Base-by-base conservation (phyloP, 306 rosid genomes). In the Inga oerstediana region DNA sequence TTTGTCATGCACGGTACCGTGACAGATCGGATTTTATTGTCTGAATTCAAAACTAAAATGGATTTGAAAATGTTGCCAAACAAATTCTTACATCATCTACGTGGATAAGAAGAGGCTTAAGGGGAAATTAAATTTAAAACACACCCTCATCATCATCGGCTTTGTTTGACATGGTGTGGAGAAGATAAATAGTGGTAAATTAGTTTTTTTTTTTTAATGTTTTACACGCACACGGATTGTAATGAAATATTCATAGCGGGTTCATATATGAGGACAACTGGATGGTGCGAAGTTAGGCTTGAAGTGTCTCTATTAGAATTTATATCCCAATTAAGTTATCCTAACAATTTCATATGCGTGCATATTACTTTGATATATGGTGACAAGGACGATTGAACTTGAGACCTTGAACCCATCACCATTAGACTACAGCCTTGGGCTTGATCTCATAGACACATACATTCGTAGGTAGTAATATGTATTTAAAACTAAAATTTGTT, bases 11-110 rank as follows among this genome's bases (percentile, higher is more conserved):
- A 27, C 46, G 37, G 32, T 34, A 16, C 65, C 46, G 39, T 73
- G 34, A 76, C 52, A 72, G 72, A 52, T 84, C 75, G 61, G 78
- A 34, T 76, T 76, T 76, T 34, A 61, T 82, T 81, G 5, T 22
- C 59, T 49, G 66, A 79, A 79, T 77, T 71, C 8, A 32, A 51
- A 61, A 17, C 73, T 0, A 46, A 56, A 48, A 74, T 72, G 65
- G 65, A 34, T 32, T 51, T 19, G 64, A 66, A 56, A 65, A 46
- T 75, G 61, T 4, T 9, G 16, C 11, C 17, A 74, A 24, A 17
- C 37, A 34, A 27, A 30, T 27, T 48, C 44, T 83, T 24, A 35
- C 16, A 71, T 70, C 59, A 39, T 79, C 39, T 58, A 34, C 20
- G 20, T 74, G 82, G 67, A 79, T 68, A 79, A 70, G 67, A 74